Percentiles rank a stretch among this genome's conserved stretches.
These are phyloP conservation scores for Nepenthes gracilis DNA, from an alignment of 148 eudicot genomes.

Conservation along the genomic window DNA sequence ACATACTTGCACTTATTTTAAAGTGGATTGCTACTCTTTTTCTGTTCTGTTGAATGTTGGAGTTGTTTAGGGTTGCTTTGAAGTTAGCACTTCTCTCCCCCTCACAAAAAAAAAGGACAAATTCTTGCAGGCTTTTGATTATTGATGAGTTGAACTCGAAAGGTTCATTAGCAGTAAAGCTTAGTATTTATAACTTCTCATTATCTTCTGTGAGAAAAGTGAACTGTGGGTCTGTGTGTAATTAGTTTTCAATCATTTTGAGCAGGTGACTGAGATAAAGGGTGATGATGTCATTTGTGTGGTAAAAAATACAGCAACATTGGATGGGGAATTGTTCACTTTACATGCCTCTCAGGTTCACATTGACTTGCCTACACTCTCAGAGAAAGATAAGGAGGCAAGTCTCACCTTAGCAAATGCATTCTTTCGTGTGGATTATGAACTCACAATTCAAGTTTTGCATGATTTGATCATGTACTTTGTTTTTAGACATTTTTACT, in stretches of 20 bases:
- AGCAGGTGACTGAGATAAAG: slow-evolving; percentile 66
- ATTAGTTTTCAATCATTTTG: slow-evolving; percentile 3
- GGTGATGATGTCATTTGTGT: slow-evolving; percentile 72
- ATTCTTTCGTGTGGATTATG: neutral
- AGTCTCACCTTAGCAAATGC: slow-evolving; percentile 9
- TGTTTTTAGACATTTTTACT: neutral
- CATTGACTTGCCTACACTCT: slow-evolving; percentile 74
- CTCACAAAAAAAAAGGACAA: neutral
- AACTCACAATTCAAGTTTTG: too few relatives aligned
- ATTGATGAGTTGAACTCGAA: neutral
- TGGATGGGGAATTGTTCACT: slow-evolving; percentile 75
- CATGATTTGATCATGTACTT: neutral
- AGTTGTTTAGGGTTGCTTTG: neutral
- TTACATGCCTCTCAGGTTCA: slow-evolving; percentile 82
- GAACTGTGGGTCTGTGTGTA: neutral
- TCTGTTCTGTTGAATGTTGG: neutral
- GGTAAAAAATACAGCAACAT: slow-evolving; percentile 79
- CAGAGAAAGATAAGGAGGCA: slow-evolving; percentile 86
- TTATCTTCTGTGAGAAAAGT: neutral
- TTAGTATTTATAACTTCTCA: too few relatives aligned
- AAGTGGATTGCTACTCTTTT: neutral
- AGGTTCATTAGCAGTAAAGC: too few relatives aligned
- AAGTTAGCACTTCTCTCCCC: neutral
- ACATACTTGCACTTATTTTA: too few relatives aligned
- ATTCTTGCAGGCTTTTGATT: neutral